Base-by-base conservation (phyloP, 2,329 filamentous ascomycete genomes). In the Cytospora chrysosperma region DNA sequence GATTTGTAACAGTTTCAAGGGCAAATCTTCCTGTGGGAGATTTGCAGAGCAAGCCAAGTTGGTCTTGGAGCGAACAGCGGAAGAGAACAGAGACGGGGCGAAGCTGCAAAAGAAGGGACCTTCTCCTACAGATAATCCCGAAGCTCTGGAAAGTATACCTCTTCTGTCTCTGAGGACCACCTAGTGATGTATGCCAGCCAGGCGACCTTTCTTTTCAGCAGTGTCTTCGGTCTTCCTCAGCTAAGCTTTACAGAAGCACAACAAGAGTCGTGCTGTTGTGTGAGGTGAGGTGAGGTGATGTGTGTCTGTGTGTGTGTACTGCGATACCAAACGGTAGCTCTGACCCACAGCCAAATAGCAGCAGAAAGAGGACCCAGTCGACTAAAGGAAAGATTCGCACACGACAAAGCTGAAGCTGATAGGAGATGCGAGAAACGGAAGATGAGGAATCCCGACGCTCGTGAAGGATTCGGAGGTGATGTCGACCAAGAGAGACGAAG, bases 381-480 rank as follows among this genome's bases (percentile, higher is more conserved):
- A 64, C 57, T 54, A 37, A 64, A 64, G 64, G 61, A 64, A 61
- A 64, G 58, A 52, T 55, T 64, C 64, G 64, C 61, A 61, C 61
- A 54, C 57, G 61, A 63, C 34, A 53, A 59, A 56, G 58, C 58
- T 63, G 61, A 56, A 58, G 59, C 63, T 60, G 63, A 57, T 57
- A 65, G 52, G 59, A 65, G 63, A 67, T 67, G 63, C 63, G 65
- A 65, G 56, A 67, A 67, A 51, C 52, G 62, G 51, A 56, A 59
- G 53, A 61, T 55, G 49, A 64, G 40, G 59, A 65, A 65, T 65
- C 65, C 65, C 62, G 59, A 67, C 63, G 65, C 65, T 67, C 59
- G 65, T 63, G 58, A 54, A 66, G 61, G 61, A 70, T 67, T 69
- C 65, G 68, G 60, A 65, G 63, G 67, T 62, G 64, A 52, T 66